A percentile compares a stretch with the other conserved stretches of the same genome.
These are phyloP conservation scores for Phoenix dactylifera DNA, from an alignment of 176 grass and related monocot genomes.

Conservation along the genomic window DNA sequence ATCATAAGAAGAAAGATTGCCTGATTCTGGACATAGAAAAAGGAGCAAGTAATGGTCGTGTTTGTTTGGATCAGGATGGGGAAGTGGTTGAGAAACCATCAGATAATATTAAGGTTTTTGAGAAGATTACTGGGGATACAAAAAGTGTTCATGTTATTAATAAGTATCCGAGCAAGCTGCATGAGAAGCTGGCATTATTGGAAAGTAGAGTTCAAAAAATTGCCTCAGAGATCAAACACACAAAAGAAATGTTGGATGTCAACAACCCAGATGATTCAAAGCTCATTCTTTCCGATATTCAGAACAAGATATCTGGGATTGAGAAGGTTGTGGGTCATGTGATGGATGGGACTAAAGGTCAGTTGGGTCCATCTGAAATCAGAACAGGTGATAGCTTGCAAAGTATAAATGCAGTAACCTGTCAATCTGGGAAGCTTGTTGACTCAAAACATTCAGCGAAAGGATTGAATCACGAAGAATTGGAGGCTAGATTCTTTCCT, in stretches of 20 bases:
- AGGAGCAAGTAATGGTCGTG: neutral
- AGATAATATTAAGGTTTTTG: constrained; percentile 72
- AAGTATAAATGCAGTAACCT: constrained; percentile 8
- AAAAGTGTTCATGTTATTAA: constrained; percentile 21
- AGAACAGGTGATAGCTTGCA: constrained; percentile 24
- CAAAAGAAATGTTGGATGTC: constrained; percentile 80
- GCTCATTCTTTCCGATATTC: constrained; percentile 84
- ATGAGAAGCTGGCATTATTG: constrained; percentile 68
- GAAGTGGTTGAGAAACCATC: constrained; percentile 40
- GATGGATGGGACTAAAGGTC: constrained; percentile 43
- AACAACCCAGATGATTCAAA: constrained; percentile 87
- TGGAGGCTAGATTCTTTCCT: constrained; percentile 90
- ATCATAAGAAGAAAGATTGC: constrained; percentile 8
- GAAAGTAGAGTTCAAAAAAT: constrained; percentile 96
- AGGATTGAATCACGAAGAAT: constrained; percentile 59
- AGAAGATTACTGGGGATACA: constrained; percentile 38
- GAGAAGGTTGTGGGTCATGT: constrained; percentile 81
- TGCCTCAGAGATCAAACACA: constrained; percentile 84
- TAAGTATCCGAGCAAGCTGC: constrained; percentile 73
- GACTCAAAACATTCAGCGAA: constrained; percentile 29
- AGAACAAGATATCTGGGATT: constrained; percentile 71
- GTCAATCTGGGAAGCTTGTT: constrained; percentile 13
- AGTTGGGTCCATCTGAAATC: constrained; percentile 32
- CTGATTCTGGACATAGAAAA: neutral
- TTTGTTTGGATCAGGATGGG: neutral